These are phyloP conservation scores for Cercospora sesami DNA, from an alignment of 2,329 filamentous ascomycete species.

Conservation along the genomic window DNA sequence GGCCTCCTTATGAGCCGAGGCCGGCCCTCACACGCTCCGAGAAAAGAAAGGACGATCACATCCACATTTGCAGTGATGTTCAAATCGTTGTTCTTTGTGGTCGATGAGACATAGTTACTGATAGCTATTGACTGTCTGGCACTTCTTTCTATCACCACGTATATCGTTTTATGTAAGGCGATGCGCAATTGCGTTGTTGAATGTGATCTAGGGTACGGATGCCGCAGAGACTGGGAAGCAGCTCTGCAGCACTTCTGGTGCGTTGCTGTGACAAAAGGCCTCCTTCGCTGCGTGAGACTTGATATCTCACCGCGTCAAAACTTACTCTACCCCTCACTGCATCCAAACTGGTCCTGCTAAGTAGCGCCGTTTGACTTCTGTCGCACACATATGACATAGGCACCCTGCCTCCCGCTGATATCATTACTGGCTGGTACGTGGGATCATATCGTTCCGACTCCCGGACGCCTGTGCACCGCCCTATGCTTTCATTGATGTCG, in stretches of 20 bases:
- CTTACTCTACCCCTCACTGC: neutral
- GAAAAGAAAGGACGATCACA: neutral
- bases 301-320: conserved; percentile 4
- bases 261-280: conserved; percentile 3
- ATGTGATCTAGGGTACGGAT: conserved; percentile 2
- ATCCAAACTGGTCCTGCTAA: conserved; percentile 6
- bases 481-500: conserved; percentile 11
- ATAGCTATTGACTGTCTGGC: neutral
- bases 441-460: neutral
- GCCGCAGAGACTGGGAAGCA: conserved; percentile 4
- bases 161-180: neutral
- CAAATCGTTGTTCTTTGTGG: neutral
- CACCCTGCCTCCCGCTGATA: neutral
- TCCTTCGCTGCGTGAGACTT: conserved; percentile 11
- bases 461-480: conserved; percentile 13
- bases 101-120: neutral
- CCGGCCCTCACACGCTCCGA: neutral
- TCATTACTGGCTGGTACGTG: conserved; percentile 2
- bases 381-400: conserved; percentile 7
- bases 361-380: conserved; percentile 1
- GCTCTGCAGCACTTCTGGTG: conserved; percentile 8
- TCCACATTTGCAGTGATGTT: no score
- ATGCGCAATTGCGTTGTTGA: neutral
- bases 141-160: neutral
- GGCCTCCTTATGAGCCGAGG: conserved; percentile 6